Conservation (phyloP, 495 filamentous ascomycete genomes). For the Recurvomyces mirabilis region DNA sequence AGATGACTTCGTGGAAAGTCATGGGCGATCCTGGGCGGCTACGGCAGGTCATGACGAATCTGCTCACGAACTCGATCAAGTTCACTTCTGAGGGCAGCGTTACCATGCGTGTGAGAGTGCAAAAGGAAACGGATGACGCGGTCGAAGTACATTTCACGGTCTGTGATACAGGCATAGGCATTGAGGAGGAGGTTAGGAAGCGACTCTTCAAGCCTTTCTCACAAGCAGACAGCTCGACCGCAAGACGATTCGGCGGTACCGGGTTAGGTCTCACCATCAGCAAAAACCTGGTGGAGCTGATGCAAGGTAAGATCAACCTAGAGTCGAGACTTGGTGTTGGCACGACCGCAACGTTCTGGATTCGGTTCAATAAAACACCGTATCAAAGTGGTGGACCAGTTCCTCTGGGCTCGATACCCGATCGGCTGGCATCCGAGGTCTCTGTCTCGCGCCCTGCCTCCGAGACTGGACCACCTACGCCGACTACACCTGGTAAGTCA, state of each 20-base stretch:
- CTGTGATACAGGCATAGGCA: slow-evolving; percentile 75
- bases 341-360: slow-evolving; percentile 56
- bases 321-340: slow-evolving; percentile 46
- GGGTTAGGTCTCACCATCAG: slow-evolving; percentile 20
- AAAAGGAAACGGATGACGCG: slow-evolving; percentile 29
- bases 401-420: slow-evolving; percentile 45
- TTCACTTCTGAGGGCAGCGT: slow-evolving; percentile 69
- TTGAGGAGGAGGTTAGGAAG: slow-evolving; percentile 60
- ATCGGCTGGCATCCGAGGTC: slow-evolving; percentile 50
- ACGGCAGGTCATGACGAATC: slow-evolving; percentile 72
- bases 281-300: slow-evolving; percentile 56
- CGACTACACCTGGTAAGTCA: slow-evolving; percentile 25
- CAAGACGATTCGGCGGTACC: slow-evolving; percentile 67
- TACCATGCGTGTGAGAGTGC: slow-evolving; percentile 30
- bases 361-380: slow-evolving; percentile 51
- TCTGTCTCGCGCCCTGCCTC: slow-evolving; percentile 49
- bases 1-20: slow-evolving; percentile 31
- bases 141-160: slow-evolving; percentile 49
- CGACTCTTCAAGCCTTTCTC: slow-evolving; percentile 77
- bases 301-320: slow-evolving; percentile 65
- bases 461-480: slow-evolving; percentile 29
- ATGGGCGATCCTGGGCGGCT: slow-evolving; percentile 71
- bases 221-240: slow-evolving; percentile 71
- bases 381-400: slow-evolving; percentile 32
- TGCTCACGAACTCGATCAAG: slow-evolving; percentile 83